Evolutionary conservation across 2,329 filamentous ascomycete genomes (phyloP).

Genomic region (Paecilomyces niveus): DNA sequence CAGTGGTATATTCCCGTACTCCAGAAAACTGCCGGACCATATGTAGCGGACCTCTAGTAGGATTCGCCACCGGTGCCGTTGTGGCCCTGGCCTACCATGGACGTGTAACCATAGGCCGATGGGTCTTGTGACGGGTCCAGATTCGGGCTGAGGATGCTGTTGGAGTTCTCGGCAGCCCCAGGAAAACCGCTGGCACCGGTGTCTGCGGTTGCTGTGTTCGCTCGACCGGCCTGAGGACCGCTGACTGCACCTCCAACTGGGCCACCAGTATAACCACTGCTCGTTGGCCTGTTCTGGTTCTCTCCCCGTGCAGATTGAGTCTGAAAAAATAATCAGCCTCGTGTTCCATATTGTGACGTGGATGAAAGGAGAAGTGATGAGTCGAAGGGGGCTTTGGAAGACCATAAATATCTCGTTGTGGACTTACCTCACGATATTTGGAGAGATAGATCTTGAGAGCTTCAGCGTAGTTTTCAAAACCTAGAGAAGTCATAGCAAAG

Average conservation of each 20-base stretch:
- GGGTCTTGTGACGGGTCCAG: constrained; percentile 39
- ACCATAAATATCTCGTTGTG: constrained; percentile 2
- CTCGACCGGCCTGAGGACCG: constrained; percentile 21
- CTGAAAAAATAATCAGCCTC: constrained; percentile 48
- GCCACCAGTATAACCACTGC: constrained; percentile 40
- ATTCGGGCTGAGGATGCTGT: constrained; percentile 37
- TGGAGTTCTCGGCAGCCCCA: constrained; percentile 34
- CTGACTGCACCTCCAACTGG: constrained; percentile 28
- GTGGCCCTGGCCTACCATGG: constrained; percentile 40
- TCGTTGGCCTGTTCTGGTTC: constrained; percentile 52
- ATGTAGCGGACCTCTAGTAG: constrained; percentile 21
- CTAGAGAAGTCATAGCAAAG: constrained; percentile 97
- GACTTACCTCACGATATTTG: constrained; percentile 92
- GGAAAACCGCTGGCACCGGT: constrained; percentile 27
- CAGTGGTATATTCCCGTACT: background rate
- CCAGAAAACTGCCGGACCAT: background rate
- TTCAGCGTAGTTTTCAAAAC: constrained; percentile 98
- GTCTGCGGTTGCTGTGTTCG: constrained; percentile 21
- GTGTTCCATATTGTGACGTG: constrained; percentile 23
- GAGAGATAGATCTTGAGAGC: constrained; percentile 96
- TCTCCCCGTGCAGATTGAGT: constrained; percentile 70
- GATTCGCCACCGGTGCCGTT: constrained; percentile 41
- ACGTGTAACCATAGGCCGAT: constrained; percentile 38
- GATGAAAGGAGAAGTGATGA: constrained; percentile 20
- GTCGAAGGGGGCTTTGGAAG: constrained; percentile 15